A percentile compares a stretch with the other conserved stretches of the same genome.
phyloP scores from a whole-genome alignment of 164 flowering plant species.

The Magnolia kwangsiensis region DNA sequence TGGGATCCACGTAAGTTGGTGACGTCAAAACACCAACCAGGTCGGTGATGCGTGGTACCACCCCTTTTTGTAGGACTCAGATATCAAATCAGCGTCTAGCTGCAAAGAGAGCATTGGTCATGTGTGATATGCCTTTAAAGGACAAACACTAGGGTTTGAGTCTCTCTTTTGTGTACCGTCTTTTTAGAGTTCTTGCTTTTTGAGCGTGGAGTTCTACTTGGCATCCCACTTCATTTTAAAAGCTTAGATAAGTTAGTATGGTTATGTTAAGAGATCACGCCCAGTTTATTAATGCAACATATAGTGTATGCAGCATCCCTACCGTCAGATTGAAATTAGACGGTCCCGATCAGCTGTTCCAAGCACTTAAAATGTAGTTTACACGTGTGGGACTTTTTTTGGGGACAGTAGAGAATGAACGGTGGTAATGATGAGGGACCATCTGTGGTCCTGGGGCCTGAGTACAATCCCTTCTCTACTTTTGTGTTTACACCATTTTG shows the following conservation, averaged over 20 bases:
- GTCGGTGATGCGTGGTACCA: neutral
- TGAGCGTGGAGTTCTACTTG: neutral
- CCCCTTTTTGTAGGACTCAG: neutral
- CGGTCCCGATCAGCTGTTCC: too few species aligned
- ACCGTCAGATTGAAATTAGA: too few species aligned
- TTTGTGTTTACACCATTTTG: too few species aligned
- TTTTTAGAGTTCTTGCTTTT: neutral
- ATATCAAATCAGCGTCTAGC: neutral
- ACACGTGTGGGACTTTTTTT: too few species aligned
- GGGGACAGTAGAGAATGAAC: too few species aligned
- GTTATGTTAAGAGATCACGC: neutral
- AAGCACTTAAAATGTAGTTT: too few species aligned
- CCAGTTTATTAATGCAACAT: neutral
- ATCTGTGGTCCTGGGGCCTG: too few species aligned
- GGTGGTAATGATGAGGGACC: too few species aligned
- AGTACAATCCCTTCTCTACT: too few species aligned
- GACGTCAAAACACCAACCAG: too few species aligned
- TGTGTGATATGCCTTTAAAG: neutral
- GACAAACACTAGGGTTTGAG: neutral
- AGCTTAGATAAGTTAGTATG: neutral
- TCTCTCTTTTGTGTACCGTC: neutral
- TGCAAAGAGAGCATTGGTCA: neutral
- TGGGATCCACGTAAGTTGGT: too few species aligned
- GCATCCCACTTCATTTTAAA: neutral
- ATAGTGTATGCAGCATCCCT: too few species aligned